Conservation (phyloP, 2,329 filamentous ascomycete species). For the Drechslera avenae region DNA sequence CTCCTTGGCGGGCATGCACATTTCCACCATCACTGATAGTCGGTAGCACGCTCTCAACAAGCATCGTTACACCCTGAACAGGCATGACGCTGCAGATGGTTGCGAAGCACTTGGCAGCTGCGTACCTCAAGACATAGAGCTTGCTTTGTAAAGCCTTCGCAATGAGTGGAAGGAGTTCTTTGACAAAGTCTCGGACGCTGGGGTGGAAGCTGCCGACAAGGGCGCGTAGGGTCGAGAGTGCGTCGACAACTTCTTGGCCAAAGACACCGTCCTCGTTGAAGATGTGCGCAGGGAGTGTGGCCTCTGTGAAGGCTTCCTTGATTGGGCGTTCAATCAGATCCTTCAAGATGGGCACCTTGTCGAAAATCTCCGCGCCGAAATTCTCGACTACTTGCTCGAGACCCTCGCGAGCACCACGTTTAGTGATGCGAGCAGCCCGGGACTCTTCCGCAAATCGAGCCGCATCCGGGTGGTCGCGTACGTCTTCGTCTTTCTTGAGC, state of each 20-base stretch:
- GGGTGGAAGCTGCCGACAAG: conserved; percentile 86
- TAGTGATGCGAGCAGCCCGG: conserved; percentile 84
- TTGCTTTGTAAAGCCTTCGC: conserved; percentile 86
- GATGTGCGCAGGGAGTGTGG: conserved; percentile 71
- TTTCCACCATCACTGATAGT: conserved; percentile 91
- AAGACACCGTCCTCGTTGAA: conserved; percentile 73
- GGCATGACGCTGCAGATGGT: conserved; percentile 97
- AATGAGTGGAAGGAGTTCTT: conserved; percentile 81
- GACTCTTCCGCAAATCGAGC: conserved; percentile 89
- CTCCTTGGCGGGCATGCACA: conserved; percentile 86
- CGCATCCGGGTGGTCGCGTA: conserved; percentile 88
- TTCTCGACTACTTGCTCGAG: conserved; percentile 82
- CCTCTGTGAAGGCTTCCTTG: conserved; percentile 71
- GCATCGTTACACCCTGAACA: conserved; percentile 91
- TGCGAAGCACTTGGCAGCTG: conserved; percentile 94
- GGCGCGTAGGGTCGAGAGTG: conserved; percentile 88
- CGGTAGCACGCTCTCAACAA: conserved; percentile 91
- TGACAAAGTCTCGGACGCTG: conserved; percentile 77
- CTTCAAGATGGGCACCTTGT: conserved; percentile 81
- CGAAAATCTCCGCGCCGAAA: conserved; percentile 78
- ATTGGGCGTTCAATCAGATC: conserved; percentile 83
- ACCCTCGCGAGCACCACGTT: conserved; percentile 91
- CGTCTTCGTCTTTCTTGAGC: conserved; percentile 95
- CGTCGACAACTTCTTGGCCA: conserved; percentile 93
- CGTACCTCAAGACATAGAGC: conserved; percentile 91